Evolutionary conservation across 2,329 filamentous ascomycete species (phyloP).

Genomic region (Xylaria arbuscula): DNA sequence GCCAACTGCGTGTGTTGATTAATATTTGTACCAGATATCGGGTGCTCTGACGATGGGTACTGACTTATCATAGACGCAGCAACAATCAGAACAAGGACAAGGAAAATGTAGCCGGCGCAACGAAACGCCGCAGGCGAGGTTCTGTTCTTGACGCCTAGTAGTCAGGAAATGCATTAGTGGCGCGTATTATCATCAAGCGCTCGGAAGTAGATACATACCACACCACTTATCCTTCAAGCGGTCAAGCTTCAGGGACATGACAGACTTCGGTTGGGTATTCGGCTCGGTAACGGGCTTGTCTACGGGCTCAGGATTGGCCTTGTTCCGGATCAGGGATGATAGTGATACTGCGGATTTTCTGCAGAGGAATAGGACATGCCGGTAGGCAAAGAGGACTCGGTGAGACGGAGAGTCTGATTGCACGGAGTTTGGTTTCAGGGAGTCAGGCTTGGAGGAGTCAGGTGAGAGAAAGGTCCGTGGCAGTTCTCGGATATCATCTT

Average conservation of each 20-base stretch:
- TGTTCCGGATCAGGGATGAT: conserved; percentile 13
- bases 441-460: conserved; percentile 24
- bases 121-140: conserved; percentile 32
- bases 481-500: conserved; percentile 24
- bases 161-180: conserved; percentile 12
- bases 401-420: conserved; percentile 24
- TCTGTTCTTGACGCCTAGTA: conserved; percentile 36
- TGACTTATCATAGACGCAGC: conserved; percentile 35
- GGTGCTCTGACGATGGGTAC: not conserved
- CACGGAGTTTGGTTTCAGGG: conserved; percentile 26
- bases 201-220: conserved; percentile 23
- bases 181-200: not conserved
- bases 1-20: conserved; percentile 30
- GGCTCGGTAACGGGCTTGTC: not conserved
- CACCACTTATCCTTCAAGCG: conserved; percentile 28
- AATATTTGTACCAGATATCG: not conserved
- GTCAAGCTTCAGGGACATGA: conserved; percentile 27
- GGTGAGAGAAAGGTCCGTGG: conserved; percentile 38
- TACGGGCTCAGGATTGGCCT: not conserved
- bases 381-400: conserved; percentile 39
- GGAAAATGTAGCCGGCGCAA: conserved; percentile 37
- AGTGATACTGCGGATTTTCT: not conserved
- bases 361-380: conserved; percentile 29
- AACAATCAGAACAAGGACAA: conserved; percentile 33
- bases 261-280: conserved; percentile 20